These are phyloP conservation scores for Camelina laxa DNA, from an alignment of 345 rosid species.

Conservation along the genomic window DNA sequence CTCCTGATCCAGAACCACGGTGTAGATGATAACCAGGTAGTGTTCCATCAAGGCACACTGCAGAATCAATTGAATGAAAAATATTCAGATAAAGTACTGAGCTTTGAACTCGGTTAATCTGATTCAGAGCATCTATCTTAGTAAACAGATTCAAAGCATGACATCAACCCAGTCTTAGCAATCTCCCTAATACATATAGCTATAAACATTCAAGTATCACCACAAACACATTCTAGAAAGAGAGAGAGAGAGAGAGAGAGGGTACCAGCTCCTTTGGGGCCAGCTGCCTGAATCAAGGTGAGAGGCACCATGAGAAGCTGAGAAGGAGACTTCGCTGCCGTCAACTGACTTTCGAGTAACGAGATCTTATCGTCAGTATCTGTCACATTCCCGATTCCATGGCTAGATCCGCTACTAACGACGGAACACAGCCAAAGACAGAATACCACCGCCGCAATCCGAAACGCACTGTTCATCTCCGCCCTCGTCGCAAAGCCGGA, in stretches of 20 bases:
- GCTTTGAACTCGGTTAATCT: neutral
- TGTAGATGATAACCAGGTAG: slow-evolving; percentile 86
- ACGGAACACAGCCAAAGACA: slow-evolving; percentile 20
- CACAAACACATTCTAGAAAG: neutral
- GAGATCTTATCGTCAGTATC: slow-evolving; percentile 46
- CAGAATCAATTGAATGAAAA: neutral
- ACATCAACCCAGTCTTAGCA: too few species aligned
- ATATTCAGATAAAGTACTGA: neutral
- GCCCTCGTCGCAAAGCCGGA: neutral
- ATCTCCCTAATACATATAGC: neutral
- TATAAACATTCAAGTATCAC: neutral
- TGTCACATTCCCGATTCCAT: slow-evolving; percentile 41
- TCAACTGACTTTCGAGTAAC: slow-evolving; percentile 39
- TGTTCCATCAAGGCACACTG: slow-evolving; percentile 92
- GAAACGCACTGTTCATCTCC: slow-evolving; percentile 18
- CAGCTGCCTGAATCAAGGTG: slow-evolving; percentile 85
- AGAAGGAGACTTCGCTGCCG: slow-evolving; percentile 32
- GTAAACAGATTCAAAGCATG: slow-evolving; percentile 1
- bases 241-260: slow-evolving; percentile 6
- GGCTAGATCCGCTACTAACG: slow-evolving; percentile 51
- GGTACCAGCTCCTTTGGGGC: slow-evolving; percentile 79
- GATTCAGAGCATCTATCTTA: neutral
- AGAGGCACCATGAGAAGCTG: slow-evolving; percentile 71
- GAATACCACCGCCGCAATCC: slow-evolving; percentile 23
- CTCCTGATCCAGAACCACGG: slow-evolving; percentile 75